These are phyloP conservation scores for Athelia sp. DNA, from an alignment of 1,284 basidiomycete genomes.

Conservation along the genomic window DNA sequence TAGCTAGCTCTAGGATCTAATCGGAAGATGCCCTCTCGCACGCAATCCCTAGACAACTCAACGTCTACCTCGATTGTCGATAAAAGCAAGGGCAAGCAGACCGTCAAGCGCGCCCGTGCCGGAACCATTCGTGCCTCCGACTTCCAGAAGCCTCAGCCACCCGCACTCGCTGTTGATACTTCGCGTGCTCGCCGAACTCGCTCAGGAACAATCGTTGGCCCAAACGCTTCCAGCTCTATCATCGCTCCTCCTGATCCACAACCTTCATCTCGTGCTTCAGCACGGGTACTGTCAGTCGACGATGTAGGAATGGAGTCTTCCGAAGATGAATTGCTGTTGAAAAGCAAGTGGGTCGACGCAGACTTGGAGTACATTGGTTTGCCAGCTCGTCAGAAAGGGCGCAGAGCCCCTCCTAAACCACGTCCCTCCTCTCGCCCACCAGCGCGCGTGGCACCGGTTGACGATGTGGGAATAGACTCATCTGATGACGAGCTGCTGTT, in stretches of 20 bases:
- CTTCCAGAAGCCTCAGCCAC: constrained; percentile 6
- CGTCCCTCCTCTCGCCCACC: not conserved
- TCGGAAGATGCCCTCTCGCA: not conserved
- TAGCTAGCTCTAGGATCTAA: not conserved
- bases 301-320: not conserved
- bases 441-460: not conserved
- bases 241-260: not conserved
- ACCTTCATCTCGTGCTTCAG: not conserved
- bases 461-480: constrained; percentile 2
- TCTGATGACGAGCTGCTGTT: constrained; percentile 21
- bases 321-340: too few relatives aligned
- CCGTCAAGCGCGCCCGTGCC: constrained; percentile 17
- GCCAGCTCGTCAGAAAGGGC: constrained; percentile 12
- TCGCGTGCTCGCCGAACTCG: constrained; percentile 20
- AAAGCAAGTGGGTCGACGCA: too few relatives aligned
- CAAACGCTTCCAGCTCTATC: constrained; percentile 13
- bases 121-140: constrained; percentile 26
- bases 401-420: not conserved
- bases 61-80: constrained; percentile 3
- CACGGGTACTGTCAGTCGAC: not conserved
- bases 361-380: too few relatives aligned
- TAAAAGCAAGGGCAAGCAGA: constrained; percentile 5
- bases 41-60: constrained; percentile 11
- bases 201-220: constrained; percentile 25
- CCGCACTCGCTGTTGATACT: not conserved